Base-by-base conservation (phyloP, 305 asterid species). In the Fraxinus ornus region DNA sequence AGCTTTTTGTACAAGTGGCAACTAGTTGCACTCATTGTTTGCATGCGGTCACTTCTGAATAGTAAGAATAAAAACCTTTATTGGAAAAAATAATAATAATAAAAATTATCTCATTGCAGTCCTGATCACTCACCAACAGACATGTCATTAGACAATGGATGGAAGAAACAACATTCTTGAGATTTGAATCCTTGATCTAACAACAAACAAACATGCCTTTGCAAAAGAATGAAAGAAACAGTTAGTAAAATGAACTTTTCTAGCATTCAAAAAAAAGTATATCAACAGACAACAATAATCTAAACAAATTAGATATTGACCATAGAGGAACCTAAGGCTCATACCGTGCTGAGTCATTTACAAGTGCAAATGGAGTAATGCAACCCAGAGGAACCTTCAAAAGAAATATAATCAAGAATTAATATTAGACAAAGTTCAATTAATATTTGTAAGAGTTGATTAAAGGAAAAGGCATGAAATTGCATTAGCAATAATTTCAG, bases 291-390 rank as follows among this genome's bases (percentile, higher is more conserved):
- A 17, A 36, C 17, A 70, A 75, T 12, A 78, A 44, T 36, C 36
- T 4, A 39, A 85, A 52, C 47, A 76, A 57, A 32, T 36, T 5
- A 81, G 5, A 2, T 37, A 83, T 52, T 12, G 55, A 49, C 44
- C 24, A 24, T 41, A 28, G 35, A 81, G 64, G 21, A 80, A n/a
- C 73, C 55, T 74, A 57, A 44, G 89, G 83, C 39, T 78, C 66
- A 60, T 84, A 96, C 98, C 95, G 88, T 78, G 99, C 97, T 28
- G 98, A 90, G 83, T 96, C 97, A 78, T 96, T 96, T 79, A 93
- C 90, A 83, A 94, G 90, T 26, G 98, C 95, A 83, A 96, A 94
- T 28, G 99, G 99, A 85, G 99, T 96, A 86, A 96, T 97, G 81
- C 95, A 93, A 24, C 98, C 98, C 35, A 91, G 88, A 35, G 98